These are phyloP conservation scores for Astrothelium subdiscretum DNA, from an alignment of 495 filamentous ascomycete genomes.

Conservation along the genomic window DNA sequence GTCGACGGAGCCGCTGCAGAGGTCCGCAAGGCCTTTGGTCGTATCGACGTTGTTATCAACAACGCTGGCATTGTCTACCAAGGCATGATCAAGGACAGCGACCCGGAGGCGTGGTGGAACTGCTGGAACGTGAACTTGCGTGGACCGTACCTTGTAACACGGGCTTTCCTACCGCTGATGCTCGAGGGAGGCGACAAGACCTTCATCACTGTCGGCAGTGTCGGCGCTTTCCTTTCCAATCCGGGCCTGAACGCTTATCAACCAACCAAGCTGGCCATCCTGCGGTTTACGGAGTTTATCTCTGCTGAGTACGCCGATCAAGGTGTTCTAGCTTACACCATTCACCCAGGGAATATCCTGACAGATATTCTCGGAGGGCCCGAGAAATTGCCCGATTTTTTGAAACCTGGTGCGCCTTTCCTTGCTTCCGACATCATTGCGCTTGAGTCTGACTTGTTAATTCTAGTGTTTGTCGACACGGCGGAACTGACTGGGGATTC, in stretches of 20 bases:
- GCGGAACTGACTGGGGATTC: conserved; percentile 36
- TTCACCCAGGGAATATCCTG: conserved; percentile 41
- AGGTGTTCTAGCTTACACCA: conserved; percentile 34
- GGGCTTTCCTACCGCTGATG: conserved; percentile 34
- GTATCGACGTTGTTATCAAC: conserved; percentile 44
- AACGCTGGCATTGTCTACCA: conserved; percentile 39
- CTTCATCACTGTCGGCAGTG: conserved; percentile 35
- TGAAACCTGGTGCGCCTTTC: conserved; percentile 16
- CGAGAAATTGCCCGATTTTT: conserved; percentile 1
- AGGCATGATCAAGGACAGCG: conserved; percentile 27
- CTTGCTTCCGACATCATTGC: not conserved
- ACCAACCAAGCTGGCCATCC: conserved; percentile 37
- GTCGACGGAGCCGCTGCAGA: conserved; percentile 27
- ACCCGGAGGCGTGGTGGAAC: conserved; percentile 38
- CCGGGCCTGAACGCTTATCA: conserved; percentile 32
- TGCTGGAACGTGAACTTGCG: conserved; percentile 36
- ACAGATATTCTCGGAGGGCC: conserved; percentile 32
- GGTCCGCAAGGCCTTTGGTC: conserved; percentile 23
- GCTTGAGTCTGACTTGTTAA: not conserved
- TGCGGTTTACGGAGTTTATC: conserved; percentile 38
- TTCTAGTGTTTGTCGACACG: conserved; percentile 24
- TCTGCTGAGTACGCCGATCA: conserved; percentile 33
- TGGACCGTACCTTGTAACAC: conserved; percentile 34
- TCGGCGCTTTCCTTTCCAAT: conserved; percentile 30
- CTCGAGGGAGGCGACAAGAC: conserved; percentile 29